phyloP scores from a whole-genome alignment of 1,284 basidiomycete genomes.

The Crucibulum parvulum region DNA sequence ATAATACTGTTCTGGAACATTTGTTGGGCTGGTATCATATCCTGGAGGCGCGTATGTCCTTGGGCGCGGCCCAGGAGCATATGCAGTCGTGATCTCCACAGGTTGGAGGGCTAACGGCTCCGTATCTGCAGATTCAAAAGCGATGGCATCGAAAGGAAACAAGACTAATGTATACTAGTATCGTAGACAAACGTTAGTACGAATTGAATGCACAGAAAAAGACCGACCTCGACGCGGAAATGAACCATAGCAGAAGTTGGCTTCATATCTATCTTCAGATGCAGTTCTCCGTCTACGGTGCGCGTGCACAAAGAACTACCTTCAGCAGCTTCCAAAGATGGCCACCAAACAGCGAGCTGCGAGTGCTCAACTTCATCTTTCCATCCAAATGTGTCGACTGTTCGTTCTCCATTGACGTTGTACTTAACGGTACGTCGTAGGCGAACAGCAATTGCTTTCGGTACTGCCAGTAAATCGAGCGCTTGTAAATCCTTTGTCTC shows the following conservation, averaged over 20 bases:
- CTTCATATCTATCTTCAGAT: slow-evolving; percentile 38
- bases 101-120: slow-evolving; percentile 27
- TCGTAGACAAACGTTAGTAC: neutral
- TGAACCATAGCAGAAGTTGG: slow-evolving; percentile 42
- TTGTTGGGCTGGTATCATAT: slow-evolving; percentile 18
- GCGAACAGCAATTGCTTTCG: slow-evolving; percentile 35
- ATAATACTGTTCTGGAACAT: neutral
- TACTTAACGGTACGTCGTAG: slow-evolving; percentile 37
- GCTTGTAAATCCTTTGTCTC: slow-evolving; percentile 36
- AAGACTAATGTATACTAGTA: slow-evolving; percentile 41
- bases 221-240: slow-evolving; percentile 43
- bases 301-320: slow-evolving; percentile 18
- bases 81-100: slow-evolving; percentile 37
- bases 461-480: slow-evolving; percentile 39
- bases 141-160: slow-evolving; percentile 39
- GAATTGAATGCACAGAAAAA: neutral
- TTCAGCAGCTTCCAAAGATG: slow-evolving; percentile 20
- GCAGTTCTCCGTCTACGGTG: slow-evolving; percentile 43
- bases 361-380: slow-evolving; percentile 36
- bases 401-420: slow-evolving; percentile 20
- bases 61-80: slow-evolving; percentile 34
- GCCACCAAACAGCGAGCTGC: slow-evolving; percentile 42
- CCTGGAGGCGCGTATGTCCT: slow-evolving; percentile 34
- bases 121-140: slow-evolving; percentile 22
- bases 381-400: slow-evolving; percentile 22